Evolutionary conservation across 129 eudicot genomes (phyloP).

Genomic region (Centella asiatica): DNA sequence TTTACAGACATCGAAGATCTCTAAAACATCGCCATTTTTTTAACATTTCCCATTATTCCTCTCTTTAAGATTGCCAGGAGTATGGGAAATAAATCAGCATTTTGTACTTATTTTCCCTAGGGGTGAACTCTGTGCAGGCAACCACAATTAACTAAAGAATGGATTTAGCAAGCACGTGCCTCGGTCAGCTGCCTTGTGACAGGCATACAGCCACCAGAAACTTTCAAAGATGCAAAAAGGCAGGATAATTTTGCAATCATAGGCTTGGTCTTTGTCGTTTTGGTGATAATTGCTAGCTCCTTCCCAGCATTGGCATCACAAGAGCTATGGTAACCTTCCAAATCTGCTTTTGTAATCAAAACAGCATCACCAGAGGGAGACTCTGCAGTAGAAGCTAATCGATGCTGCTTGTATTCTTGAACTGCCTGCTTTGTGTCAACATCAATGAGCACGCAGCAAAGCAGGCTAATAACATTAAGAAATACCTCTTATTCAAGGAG

Average conservation of each 20-base stretch:
- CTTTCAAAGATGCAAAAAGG: slow-evolving; percentile 57
- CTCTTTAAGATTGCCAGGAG: slow-evolving; percentile 20
- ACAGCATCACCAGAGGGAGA: slow-evolving; percentile 65
- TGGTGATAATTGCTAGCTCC: slow-evolving; percentile 32
- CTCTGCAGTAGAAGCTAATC: slow-evolving; percentile 19
- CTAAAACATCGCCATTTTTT: background rate
- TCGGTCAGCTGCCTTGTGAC: slow-evolving; percentile 49
- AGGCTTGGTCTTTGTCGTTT: slow-evolving; percentile 34
- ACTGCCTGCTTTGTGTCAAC: slow-evolving; percentile 53
- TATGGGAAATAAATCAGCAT: slow-evolving; percentile 2
- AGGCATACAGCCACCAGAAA: slow-evolving; percentile 38
- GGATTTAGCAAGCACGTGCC: slow-evolving; percentile 53
- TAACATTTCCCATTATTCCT: slow-evolving; percentile 11
- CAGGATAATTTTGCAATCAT: slow-evolving; percentile 68
- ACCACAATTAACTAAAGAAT: background rate
- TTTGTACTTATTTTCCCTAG: background rate
- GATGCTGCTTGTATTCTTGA: slow-evolving; percentile 54
- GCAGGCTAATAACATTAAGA: background rate
- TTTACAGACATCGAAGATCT: slow-evolving; percentile 1
- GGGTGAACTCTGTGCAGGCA: slow-evolving; percentile 11
- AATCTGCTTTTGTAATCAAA: slow-evolving; percentile 74
- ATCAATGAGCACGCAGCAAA: background rate
- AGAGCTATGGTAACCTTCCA: slow-evolving; percentile 75
- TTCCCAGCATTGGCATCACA: slow-evolving; percentile 24
- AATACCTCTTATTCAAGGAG: background rate